Conservation (phyloP, 2,329 filamentous ascomycete genomes). For the Apiospora phragmitis region DNA sequence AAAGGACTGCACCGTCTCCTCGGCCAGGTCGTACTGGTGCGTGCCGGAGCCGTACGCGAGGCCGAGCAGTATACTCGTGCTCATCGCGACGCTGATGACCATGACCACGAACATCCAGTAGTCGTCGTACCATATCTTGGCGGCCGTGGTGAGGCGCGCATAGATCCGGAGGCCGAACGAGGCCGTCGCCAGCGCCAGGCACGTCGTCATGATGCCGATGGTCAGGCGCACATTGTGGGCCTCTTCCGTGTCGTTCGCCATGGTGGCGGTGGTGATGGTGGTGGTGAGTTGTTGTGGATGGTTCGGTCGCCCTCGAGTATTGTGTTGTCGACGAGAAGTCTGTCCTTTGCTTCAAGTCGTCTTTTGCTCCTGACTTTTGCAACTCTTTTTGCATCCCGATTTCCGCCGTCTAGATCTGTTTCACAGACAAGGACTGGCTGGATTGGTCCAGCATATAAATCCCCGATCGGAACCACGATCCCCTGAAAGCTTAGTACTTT, state of each 20-base stretch:
- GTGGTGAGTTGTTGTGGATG: background rate
- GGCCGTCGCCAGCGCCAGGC: slow-evolving; percentile 23
- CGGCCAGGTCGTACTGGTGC: background rate
- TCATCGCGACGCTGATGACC: slow-evolving; percentile 26
- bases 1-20: background rate
- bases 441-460: background rate
- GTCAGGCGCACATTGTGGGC: slow-evolving; percentile 26
- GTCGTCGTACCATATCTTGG: slow-evolving; percentile 30
- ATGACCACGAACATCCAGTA: slow-evolving; percentile 31
- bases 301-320: background rate
- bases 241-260: background rate
- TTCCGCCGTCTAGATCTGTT: background rate
- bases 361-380: background rate
- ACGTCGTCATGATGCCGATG: slow-evolving; percentile 26
- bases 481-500: background rate
- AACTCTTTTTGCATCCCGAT: background rate
- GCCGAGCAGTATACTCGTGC: slow-evolving; percentile 23
- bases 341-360: background rate
- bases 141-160: slow-evolving; percentile 24
- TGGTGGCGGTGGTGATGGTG: background rate
- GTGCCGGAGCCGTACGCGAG: background rate
- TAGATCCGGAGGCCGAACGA: slow-evolving; percentile 28
- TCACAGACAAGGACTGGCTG: no score
- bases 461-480: background rate
- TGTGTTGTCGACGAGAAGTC: background rate